These are phyloP conservation scores for Zalaria obscura DNA, from an alignment of 2,329 filamentous ascomycete species.

Conservation along the genomic window DNA sequence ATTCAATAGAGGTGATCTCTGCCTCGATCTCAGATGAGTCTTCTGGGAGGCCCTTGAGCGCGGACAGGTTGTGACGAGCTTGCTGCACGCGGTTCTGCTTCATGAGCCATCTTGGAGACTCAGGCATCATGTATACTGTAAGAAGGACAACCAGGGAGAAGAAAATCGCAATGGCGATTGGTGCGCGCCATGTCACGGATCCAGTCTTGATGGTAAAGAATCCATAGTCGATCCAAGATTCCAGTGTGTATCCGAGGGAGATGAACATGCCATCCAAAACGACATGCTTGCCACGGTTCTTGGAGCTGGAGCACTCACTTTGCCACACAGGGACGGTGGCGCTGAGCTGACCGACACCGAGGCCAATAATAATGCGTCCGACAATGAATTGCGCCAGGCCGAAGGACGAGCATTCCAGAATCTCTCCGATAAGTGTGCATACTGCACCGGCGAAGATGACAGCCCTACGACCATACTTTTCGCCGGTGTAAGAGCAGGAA, in stretches of 20 bases:
- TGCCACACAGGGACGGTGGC: conserved; percentile 35
- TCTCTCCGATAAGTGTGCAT: conserved; percentile 27
- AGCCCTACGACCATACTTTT: conserved; percentile 30
- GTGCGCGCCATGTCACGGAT: conserved; percentile 29
- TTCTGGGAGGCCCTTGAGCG: conserved; percentile 23
- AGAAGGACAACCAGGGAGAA: conserved; percentile 18
- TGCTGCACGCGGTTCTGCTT: conserved; percentile 17
- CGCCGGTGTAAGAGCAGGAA: conserved; percentile 30
- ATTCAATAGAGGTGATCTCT: conserved; percentile 35
- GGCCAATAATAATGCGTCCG: conserved; percentile 29
- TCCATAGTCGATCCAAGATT: conserved; percentile 35
- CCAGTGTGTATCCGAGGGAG: conserved; percentile 28
- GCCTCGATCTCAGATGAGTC: conserved; percentile 24
- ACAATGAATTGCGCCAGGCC: conserved; percentile 31
- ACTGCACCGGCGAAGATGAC: conserved; percentile 28
- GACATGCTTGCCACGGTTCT: conserved; percentile 26
- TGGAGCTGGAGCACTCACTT: conserved; percentile 22
- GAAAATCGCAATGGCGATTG: conserved; percentile 34
- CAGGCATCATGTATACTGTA: conserved; percentile 21
- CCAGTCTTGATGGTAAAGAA: conserved; percentile 22
- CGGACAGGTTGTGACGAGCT: conserved; percentile 19
- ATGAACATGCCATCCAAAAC: conserved; percentile 33
- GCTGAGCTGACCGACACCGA: conserved; percentile 28
- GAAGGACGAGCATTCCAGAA: conserved; percentile 31
- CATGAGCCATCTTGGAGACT: conserved; percentile 25